Conservation (phyloP, 2,329 filamentous ascomycete species). For the Lizonia empirigonia region DNA sequence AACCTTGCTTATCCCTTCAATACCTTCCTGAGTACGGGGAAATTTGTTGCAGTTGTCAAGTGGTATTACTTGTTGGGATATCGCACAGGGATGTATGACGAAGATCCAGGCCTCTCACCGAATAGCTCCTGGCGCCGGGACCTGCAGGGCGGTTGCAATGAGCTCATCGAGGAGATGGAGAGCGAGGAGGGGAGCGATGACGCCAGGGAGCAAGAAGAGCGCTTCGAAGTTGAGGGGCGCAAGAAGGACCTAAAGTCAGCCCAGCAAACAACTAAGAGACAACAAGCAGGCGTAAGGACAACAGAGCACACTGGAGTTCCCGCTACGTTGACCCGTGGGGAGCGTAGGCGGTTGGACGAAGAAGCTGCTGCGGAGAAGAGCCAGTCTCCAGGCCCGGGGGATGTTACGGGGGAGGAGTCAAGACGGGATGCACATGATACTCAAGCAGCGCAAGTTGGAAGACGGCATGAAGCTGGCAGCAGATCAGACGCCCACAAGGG, state of each 20-base stretch:
- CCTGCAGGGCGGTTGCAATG: not conserved
- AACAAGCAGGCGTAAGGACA: not conserved
- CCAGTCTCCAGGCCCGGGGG: not conserved
- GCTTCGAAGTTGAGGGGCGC: not conserved
- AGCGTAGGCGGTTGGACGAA: not conserved
- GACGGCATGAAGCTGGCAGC: not conserved
- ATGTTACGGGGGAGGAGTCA: not conserved
- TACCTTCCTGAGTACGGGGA: not conserved
- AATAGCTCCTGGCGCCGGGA: not conserved
- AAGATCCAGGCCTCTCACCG: not conserved
- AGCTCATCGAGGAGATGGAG: not conserved
- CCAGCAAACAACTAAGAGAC: not conserved
- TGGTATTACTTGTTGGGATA: not conserved
- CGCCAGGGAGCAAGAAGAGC: not conserved
- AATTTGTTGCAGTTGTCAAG: not conserved
- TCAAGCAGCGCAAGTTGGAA: not conserved
- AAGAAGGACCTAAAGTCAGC: not conserved
- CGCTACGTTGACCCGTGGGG: not conserved
- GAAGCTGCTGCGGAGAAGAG: not conserved
- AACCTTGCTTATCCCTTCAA: constrained; percentile 1
- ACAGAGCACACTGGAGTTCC: not conserved
- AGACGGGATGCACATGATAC: not conserved
- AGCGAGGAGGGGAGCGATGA: not conserved
- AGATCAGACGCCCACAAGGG: not conserved
- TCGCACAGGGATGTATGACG: not conserved